phyloP scores from a whole-genome alignment of 2,329 filamentous ascomycete genomes.

The Alternaria alternata region DNA sequence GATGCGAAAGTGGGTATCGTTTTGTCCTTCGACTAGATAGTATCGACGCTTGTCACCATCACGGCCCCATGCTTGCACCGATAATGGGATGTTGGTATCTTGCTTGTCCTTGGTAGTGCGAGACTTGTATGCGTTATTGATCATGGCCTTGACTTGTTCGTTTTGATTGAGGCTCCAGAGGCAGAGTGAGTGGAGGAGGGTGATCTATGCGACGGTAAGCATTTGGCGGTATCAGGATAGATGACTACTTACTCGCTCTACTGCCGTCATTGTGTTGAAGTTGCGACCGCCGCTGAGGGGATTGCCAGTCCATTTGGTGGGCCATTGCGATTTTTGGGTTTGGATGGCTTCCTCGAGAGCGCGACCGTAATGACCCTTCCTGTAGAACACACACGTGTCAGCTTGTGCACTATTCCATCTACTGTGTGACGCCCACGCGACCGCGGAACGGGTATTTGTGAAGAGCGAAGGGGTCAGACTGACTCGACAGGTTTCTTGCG shows the following conservation, averaged over 20 bases:
- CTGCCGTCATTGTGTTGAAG: constrained; percentile 83
- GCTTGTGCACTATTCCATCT: constrained; percentile 15
- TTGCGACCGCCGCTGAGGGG: constrained; percentile 81
- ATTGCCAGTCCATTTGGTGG: constrained; percentile 82
- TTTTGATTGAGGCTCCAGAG: constrained; percentile 91
- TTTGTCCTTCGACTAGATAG: constrained; percentile 90
- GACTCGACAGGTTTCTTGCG: constrained; percentile 99
- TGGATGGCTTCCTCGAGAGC: constrained; percentile 93
- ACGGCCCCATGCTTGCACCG: constrained; percentile 88
- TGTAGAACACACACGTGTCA: constrained; percentile 56
- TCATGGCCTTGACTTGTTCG: constrained; percentile 78
- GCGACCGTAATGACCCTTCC: constrained; percentile 89
- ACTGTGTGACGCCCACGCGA: constrained; percentile 28
- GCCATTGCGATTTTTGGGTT: constrained; percentile 88
- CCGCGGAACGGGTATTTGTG: constrained; percentile 16
- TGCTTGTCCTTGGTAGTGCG: constrained; percentile 86
- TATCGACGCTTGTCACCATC: constrained; percentile 93
- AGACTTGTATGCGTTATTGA: constrained; percentile 72
- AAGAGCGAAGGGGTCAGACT: constrained; percentile 52
- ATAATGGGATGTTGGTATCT: constrained; percentile 83
- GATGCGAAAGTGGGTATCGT: constrained; percentile 92
- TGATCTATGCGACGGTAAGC: constrained; percentile 67
- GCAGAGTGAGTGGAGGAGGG: constrained; percentile 80
- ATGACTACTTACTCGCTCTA: constrained; percentile 73
- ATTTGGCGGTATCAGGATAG: constrained; percentile 1